Conservation (phyloP, 345 rosid species). For the Moringa oleifera region DNA sequence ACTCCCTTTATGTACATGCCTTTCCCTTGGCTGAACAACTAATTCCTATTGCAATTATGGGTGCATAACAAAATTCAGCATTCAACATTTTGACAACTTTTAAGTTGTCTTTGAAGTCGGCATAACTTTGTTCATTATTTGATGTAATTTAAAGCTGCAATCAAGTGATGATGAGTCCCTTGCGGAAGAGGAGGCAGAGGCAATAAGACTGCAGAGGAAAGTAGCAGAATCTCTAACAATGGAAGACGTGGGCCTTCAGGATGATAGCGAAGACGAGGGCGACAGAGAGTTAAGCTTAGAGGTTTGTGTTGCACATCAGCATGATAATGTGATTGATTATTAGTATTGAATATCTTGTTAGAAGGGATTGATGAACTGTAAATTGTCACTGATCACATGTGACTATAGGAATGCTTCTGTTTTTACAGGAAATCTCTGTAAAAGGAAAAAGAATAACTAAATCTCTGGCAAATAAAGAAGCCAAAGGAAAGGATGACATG, state of each 20-base stretch:
- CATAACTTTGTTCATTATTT: slow-evolving; percentile 5
- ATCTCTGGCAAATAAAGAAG: slow-evolving; percentile 21
- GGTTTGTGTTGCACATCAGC: slow-evolving; percentile 33
- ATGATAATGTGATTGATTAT: background rate
- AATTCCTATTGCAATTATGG: too few relatives aligned
- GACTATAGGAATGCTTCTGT: background rate
- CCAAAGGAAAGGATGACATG: slow-evolving; percentile 21
- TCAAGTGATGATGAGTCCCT: too few relatives aligned
- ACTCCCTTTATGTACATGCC: too few relatives aligned
- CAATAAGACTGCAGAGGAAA: slow-evolving; percentile 37
- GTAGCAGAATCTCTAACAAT: slow-evolving; percentile 38
- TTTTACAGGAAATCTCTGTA: slow-evolving; percentile 49
- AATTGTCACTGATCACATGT: background rate
- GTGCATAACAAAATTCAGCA: too few relatives aligned
- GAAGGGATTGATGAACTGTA: background rate
- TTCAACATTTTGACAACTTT: background rate
- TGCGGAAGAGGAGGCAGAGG: slow-evolving; percentile 68
- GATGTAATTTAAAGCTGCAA: slow-evolving; percentile 9
- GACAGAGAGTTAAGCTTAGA: slow-evolving; percentile 62
- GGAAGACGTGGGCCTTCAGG: slow-evolving; percentile 78
- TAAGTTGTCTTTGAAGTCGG: slow-evolving; percentile 3
- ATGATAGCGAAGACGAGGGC: slow-evolving; percentile 41
- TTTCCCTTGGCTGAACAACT: too few relatives aligned
- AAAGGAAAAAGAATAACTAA: slow-evolving; percentile 30
- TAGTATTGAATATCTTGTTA: background rate